Base-by-base conservation (phyloP, 2,329 filamentous ascomycete genomes). In the Diaporthe citriasiana region DNA sequence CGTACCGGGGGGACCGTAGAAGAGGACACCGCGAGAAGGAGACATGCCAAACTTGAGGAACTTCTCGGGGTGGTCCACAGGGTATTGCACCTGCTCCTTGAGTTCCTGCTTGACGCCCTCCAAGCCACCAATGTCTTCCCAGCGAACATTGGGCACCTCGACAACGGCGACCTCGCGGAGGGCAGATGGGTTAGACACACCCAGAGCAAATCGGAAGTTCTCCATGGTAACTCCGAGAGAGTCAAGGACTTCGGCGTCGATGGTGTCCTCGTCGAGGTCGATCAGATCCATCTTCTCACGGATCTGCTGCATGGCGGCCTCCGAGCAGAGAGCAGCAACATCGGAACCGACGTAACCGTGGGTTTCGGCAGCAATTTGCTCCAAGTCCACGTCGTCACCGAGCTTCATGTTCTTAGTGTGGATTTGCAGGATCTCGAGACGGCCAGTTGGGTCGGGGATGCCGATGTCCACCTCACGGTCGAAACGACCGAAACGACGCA, bases 371-470 rank as follows among this genome's bases (percentile, higher is more conserved):
- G 97, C 97, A 81, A 99, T 98, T 81, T 95, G 93, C 88, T 98
- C 96, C 57, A 99, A 91, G 81, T 99, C 97, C 76, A 99, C 97
- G 80, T 98, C 97, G 74, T 98, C 97, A 75, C 87, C 95, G 76
- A 99, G 91, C 90, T 99, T 99, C 97, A 99, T 99, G 91, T 99
- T 99, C 93, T 99, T 99, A 85, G 97, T 99, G 90, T 99, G 97
- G 79, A 99, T 99, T 86, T 97, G 95, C 76, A 99, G 92, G 82
- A 99, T 98, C 90, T 99, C 97, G 50, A 99, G 93, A 90, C 97
- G 97, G 77, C 97, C 97, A 80, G 96, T 98, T 69, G 97, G 97
- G 87, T 98, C 97, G 71, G 97, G 97, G 78, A 98, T 97, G 81
- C 96, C 95, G 82, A 99, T 98, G 82, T 99, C 97, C 77, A 99